Evolutionary conservation across 1,139 yeast species (phyloP).

Genomic region (Taiozyma sp.): DNA sequence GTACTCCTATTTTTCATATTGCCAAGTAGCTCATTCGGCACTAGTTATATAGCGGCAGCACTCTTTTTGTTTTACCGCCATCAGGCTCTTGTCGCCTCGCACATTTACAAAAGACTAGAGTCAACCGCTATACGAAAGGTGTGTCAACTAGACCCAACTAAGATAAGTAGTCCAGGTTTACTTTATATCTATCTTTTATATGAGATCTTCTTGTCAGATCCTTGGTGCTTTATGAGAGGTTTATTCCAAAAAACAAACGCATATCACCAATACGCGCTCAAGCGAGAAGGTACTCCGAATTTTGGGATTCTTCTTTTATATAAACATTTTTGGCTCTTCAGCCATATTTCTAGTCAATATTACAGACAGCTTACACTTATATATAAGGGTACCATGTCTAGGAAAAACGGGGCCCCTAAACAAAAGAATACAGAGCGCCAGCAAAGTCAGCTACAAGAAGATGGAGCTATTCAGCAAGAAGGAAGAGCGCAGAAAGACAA

Average conservation of each 20-base stretch:
- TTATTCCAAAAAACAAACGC: neutral
- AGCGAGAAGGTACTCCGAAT: neutral
- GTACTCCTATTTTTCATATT: too few species aligned
- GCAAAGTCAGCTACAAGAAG: neutral
- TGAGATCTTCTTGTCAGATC: neutral
- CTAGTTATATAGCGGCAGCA: too few species aligned
- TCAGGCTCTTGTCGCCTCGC: too few species aligned
- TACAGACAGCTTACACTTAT: neutral
- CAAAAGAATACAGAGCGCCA: neutral
- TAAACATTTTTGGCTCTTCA: neutral
- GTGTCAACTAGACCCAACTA: too few species aligned
- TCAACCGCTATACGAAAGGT: too few species aligned
- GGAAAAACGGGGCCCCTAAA: neutral
- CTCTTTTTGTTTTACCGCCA: too few species aligned
- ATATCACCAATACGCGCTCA: neutral
- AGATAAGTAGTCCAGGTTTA: too few species aligned
- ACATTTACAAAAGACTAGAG: too few species aligned
- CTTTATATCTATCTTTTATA: too few species aligned
- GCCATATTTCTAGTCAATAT: neutral
- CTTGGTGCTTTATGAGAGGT: neutral
- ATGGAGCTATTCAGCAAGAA: neutral
- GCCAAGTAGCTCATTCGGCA: too few species aligned
- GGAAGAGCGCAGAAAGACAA: neutral
- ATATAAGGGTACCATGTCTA: neutral
- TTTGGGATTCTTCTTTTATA: neutral